Base-by-base conservation (phyloP, 176 grass and related monocot genomes). In the Oryza australiensis region DNA sequence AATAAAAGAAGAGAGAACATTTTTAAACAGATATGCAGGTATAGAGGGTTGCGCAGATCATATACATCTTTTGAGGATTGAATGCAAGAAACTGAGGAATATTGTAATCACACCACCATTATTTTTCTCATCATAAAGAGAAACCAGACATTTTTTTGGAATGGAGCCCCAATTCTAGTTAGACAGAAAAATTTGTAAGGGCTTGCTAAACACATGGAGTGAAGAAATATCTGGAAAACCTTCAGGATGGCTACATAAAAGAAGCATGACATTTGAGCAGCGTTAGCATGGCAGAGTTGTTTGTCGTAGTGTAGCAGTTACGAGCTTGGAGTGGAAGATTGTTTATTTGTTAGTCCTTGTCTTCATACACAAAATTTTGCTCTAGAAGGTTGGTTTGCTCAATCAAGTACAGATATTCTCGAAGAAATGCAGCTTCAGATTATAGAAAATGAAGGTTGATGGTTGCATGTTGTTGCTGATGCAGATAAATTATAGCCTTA, bases 381-480 rank as follows among this genome's bases (percentile, higher is more conserved):
- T 62, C 63, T 16, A 73, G 66, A 80, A 62, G 70, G 48, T 79
- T 48, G 23, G 16, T 62, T 62, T 46, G 68, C 23, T 62, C 74
- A 68, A 73, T 4, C 5, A 11, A 84, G 12, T 68, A 34, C 18
- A 48, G n/a, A 26, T 49, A 27, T 60, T 73, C 26, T 83, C 1
- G 0, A 48, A 67, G 83, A 85, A 88, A 86, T 72, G 40, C 33
- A 53, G 68, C 14, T 87, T 34, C 48, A 8, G 43, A 48, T 72
- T 34, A 12, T 79, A 69, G 57, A 80, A 55, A 66, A 73, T 89
- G 70, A 55, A 22, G 55, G 18, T 73, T 85, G 60, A 26, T 89
- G 83, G 86, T 76, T 93, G 84, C 77, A 91, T 81, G 74, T 82
- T 91, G 68, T 75, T 76, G 60, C 80, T 73, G 26, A 57, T 75